A percentile compares a stretch with the other conserved stretches of the same genome.
Evolutionary conservation across 495 filamentous ascomycete species (phyloP).

Genomic region (Aspergillus diversus): DNA sequence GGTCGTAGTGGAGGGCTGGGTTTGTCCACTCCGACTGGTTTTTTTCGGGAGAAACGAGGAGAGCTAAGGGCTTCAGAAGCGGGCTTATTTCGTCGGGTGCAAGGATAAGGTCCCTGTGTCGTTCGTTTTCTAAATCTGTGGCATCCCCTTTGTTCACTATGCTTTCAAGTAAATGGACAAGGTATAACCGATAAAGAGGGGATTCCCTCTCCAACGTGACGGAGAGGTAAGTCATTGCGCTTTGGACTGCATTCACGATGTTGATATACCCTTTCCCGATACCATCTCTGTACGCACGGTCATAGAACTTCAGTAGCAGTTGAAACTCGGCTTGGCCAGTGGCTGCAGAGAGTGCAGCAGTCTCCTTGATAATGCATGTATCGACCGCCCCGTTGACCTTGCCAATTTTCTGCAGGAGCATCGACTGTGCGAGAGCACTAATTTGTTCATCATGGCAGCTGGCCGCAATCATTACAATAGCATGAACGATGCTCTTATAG

Average conservation of each 20-base stretch:
- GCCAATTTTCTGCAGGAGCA: slow-evolving; percentile 90
- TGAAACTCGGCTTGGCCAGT: slow-evolving; percentile 79
- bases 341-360: slow-evolving; percentile 73
- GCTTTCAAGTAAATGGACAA: slow-evolving; percentile 82
- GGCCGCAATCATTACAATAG: slow-evolving; percentile 84
- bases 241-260: slow-evolving; percentile 40
- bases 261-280: slow-evolving; percentile 63
- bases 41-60: slow-evolving; percentile 65
- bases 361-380: slow-evolving; percentile 78
- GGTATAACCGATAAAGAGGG: slow-evolving; percentile 73
- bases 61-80: slow-evolving; percentile 77
- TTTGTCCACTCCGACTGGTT: slow-evolving; percentile 35
- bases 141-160: slow-evolving; percentile 87
- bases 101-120: slow-evolving; percentile 73
- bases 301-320: slow-evolving; percentile 80
- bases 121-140: slow-evolving; percentile 58
- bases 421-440: slow-evolving; percentile 90
- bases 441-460: slow-evolving; percentile 87
- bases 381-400: slow-evolving; percentile 79
- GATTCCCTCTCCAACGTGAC: slow-evolving; percentile 66
- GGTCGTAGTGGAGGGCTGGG: slow-evolving; percentile 52
- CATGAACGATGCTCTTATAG: slow-evolving; percentile 81
- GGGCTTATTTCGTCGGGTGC: slow-evolving; percentile 83
- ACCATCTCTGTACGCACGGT: slow-evolving; percentile 70
- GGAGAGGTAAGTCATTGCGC: slow-evolving; percentile 79